Evolutionary conservation across 306 rosid species (phyloP), one percentile per base, ranked within the genome.

Genomic region (Lathyrus sativus): DNA sequence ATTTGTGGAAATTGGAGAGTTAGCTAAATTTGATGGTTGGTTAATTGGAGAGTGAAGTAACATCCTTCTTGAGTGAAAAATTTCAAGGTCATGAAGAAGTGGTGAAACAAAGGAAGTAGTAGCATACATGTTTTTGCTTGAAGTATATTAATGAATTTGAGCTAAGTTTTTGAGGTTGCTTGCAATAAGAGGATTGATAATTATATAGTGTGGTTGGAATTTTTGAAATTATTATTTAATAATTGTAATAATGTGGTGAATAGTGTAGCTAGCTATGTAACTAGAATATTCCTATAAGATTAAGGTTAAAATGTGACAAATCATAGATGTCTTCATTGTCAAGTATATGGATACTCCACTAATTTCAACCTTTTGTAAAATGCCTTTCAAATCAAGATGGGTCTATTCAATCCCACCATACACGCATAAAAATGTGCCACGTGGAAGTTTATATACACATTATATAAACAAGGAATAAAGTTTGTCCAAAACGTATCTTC

Each of bases 61-160:
- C 4, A 92, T 62, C 73, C 88, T 90, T 71, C 97, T 88, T 2
- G 96, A 83, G 78, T 84, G 56, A 35, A 85, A 73, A 35, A 75
- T 75, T 9, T 55, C 74, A 67, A 81, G 33, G 10, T 78, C 72
- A 70, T 79, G 76, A 29, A 79, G 26, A 35, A 76, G 79, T 0
- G 72, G 76, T 54, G 78, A 56, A 57, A 81, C 13, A 10, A 68
- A 63, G 56, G 79, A 81, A 48, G 83, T 19, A 5, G 81, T 55
- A 76, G 74, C 74, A 78, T 80, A 44, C 96, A 88, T 91, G 29
- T 46, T 66, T 22, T 70, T 9, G 13, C 7, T 38, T 44, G 64
- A 10, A 43, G 71, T 73, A 7, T 46, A 10, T 58, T 66, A 17
- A 60, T 53, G 70, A 19, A 46, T 46, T 60, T 54, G 72, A 37